phyloP scores from a whole-genome alignment of 2,329 filamentous ascomycete genomes.

The Paraphoma chrysanthemicola region DNA sequence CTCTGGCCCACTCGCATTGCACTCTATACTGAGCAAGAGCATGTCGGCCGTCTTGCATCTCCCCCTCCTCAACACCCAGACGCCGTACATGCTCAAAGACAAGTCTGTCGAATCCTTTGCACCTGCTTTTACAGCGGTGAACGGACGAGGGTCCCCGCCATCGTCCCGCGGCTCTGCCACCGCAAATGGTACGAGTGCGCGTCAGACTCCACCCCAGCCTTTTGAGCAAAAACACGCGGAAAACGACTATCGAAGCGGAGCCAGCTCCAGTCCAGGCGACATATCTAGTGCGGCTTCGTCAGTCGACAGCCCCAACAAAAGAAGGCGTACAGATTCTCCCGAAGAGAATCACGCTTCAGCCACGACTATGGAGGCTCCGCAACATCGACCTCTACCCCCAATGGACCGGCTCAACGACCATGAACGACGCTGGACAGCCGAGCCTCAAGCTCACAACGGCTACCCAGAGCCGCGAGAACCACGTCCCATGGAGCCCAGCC shows the following conservation, averaged over 20 bases:
- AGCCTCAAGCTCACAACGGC: conserved; percentile 29
- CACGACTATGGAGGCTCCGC: conserved; percentile 32
- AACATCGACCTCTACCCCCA: conserved; percentile 34
- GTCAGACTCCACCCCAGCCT: background rate
- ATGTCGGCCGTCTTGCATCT: conserved; percentile 47
- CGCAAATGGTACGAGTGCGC: conserved; percentile 4
- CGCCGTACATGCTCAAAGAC: conserved; percentile 40
- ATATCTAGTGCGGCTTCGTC: conserved; percentile 27
- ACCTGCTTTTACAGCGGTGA: conserved; percentile 47
- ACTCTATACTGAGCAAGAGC: conserved; percentile 17
- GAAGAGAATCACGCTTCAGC: conserved; percentile 45
- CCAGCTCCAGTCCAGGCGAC: conserved; percentile 29
- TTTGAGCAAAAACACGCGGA: conserved; percentile 25
- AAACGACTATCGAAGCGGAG: conserved; percentile 26
- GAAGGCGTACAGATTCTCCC: conserved; percentile 72
- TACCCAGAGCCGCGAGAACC: conserved; percentile 36
- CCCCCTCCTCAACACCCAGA: conserved; percentile 30
- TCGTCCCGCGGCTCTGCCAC: conserved; percentile 24
- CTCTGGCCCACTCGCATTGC: background rate
- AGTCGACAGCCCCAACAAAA: conserved; percentile 55
- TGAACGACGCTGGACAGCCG: conserved; percentile 39
- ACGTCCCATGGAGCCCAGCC: conserved; percentile 24
- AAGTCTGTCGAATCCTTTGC: conserved; percentile 30
- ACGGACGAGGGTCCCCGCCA: conserved; percentile 37
- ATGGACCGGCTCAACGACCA: conserved; percentile 30